A percentile compares a stretch with the other conserved stretches of the same genome.
Conservation (phyloP, 2,329 filamentous ascomycete species). For the Nothophoma quercina region DNA sequence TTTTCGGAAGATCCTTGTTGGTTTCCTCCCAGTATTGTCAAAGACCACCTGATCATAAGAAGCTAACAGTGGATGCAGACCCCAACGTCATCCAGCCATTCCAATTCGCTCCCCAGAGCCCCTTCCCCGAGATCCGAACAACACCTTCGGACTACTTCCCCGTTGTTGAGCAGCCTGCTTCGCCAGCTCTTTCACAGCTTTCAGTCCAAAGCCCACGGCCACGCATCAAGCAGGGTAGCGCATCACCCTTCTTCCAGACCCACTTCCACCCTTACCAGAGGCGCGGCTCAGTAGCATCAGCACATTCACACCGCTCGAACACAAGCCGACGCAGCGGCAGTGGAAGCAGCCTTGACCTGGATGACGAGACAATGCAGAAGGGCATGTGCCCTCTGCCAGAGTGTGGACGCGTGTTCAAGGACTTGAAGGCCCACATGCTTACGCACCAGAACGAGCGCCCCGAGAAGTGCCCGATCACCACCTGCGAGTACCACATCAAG, state of each 20-base stretch:
- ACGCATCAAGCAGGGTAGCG: slow-evolving; percentile 61
- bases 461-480: slow-evolving; percentile 92
- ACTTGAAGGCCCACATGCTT: slow-evolving; percentile 92
- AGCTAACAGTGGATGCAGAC: slow-evolving; percentile 53
- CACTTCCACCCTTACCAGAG: slow-evolving; percentile 67
- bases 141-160: slow-evolving; percentile 53
- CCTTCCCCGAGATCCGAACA: slow-evolving; percentile 51
- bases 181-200: slow-evolving; percentile 68
- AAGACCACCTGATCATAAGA: neutral
- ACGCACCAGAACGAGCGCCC: slow-evolving; percentile 91
- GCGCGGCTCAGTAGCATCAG: slow-evolving; percentile 74
- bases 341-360: slow-evolving; percentile 50
- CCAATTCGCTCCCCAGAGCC: slow-evolving; percentile 50
- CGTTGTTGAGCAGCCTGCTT: slow-evolving; percentile 60
- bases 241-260: slow-evolving; percentile 72
- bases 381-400: slow-evolving; percentile 81
- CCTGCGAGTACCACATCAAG: slow-evolving; percentile 90
- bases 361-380: slow-evolving; percentile 66
- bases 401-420: slow-evolving; percentile 87
- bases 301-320: slow-evolving; percentile 70
- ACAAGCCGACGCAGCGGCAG: slow-evolving; percentile 60
- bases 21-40: slow-evolving; percentile 37
- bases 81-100: slow-evolving; percentile 66
- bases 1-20: slow-evolving; percentile 42
- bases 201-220: slow-evolving; percentile 54